Conservation (phyloP, 129 eudicot genomes). For the Lactuca sativa region DNA sequence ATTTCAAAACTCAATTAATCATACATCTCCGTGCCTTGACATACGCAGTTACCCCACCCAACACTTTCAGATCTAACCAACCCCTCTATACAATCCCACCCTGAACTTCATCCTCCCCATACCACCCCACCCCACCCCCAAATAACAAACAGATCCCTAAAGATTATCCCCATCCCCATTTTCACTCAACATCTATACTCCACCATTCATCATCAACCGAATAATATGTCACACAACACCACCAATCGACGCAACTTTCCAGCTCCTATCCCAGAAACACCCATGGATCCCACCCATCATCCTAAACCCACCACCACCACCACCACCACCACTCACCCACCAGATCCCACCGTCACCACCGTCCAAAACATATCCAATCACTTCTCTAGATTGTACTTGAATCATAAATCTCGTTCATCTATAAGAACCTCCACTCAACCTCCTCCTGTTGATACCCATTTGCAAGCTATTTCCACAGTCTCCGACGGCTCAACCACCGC, state of each 20-base stretch:
- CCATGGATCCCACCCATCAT: background rate
- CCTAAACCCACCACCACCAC: conserved; percentile 38
- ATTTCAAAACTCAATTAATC: background rate
- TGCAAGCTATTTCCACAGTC: conserved; percentile 2
- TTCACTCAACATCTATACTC: background rate
- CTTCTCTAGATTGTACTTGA: conserved; percentile 66
- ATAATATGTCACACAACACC: background rate
- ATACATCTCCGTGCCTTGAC: background rate
- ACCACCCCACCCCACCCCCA: background rate
- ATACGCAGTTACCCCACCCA: background rate
- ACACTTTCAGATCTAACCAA: background rate
- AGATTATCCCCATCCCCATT: background rate
- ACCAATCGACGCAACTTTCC: background rate
- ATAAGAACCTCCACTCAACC: conserved; percentile 24
- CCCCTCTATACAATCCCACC: background rate
- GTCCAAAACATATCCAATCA: conserved; percentile 68
- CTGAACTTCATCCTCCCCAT: background rate
- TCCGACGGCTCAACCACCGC: conserved; percentile 23
- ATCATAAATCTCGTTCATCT: conserved; percentile 49
- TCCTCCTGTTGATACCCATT: conserved; percentile 16
- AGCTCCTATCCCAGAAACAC: background rate
- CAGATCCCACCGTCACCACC: conserved; percentile 46
- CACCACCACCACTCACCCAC: conserved; percentile 7
- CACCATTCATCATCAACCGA: background rate
- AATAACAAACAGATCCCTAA: background rate